A percentile compares a stretch with the other conserved stretches of the same genome.
Conservation (phyloP, 352 stramenopile species). For the Globisporangium nodosum region DNA sequence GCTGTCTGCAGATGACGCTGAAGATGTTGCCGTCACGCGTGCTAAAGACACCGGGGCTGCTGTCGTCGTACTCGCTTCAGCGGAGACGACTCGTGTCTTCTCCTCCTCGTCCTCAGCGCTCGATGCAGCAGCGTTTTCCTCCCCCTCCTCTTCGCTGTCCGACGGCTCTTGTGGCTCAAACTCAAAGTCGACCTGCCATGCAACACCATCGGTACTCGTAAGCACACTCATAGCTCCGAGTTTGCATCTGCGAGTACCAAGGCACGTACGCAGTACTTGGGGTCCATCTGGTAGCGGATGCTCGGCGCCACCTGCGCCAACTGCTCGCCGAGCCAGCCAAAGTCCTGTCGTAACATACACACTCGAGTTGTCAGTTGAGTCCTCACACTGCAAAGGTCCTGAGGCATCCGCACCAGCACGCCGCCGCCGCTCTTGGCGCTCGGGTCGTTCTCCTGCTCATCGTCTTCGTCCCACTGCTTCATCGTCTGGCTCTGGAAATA, state of each 20-base stretch:
- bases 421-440: conserved; percentile 17
- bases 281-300: conserved; percentile 61
- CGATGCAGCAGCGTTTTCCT: conserved; percentile 8
- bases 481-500: conserved; percentile 60
- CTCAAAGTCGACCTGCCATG: conserved; percentile 29
- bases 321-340: conserved; percentile 60
- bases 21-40: not conserved
- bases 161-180: conserved; percentile 22
- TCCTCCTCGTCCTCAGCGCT: not conserved
- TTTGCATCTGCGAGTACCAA: not conserved
- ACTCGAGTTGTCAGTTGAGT: not conserved
- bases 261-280: conserved; percentile 65
- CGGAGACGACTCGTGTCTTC: not conserved
- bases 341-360: conserved; percentile 33
- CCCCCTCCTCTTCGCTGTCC: conserved; percentile 9
- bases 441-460: conserved; percentile 19
- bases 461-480: conserved; percentile 65
- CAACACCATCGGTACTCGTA: not conserved
- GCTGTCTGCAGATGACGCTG: conserved; percentile 12
- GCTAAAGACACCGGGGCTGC: not conserved
- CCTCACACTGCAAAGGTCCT: not conserved
- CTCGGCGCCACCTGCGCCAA: conserved; percentile 35
- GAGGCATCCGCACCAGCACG: conserved; percentile 26
- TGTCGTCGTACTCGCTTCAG: not conserved
- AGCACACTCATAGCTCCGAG: not conserved